These are phyloP conservation scores for Lecanicillium sp. DNA, from an alignment of 2,329 filamentous ascomycete genomes.

Conservation along the genomic window DNA sequence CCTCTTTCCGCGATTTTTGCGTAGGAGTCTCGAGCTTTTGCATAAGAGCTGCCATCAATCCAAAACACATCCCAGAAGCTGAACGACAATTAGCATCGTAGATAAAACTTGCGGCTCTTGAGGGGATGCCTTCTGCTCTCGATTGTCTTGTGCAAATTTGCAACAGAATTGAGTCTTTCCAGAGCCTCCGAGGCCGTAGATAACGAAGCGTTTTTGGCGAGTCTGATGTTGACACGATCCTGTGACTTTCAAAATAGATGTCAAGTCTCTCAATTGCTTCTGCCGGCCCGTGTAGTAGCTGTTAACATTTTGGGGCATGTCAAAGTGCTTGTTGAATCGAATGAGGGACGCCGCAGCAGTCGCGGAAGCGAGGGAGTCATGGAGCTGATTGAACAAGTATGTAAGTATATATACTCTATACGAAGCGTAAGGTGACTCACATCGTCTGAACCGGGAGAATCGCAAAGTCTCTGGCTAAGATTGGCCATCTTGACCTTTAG, in stretches of 20 bases:
- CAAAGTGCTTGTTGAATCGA: slow-evolving; percentile 1
- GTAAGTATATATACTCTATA: neutral
- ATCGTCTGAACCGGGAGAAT: neutral
- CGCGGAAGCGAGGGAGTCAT: slow-evolving; percentile 1
- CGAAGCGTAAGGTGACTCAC: neutral
- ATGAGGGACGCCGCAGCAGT: neutral
- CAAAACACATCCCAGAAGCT: slow-evolving; percentile 8
- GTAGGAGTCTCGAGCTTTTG: slow-evolving; percentile 1
- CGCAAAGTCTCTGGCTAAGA: neutral
- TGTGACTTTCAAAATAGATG: neutral
- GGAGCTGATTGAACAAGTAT: neutral
- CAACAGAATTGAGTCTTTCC: slow-evolving; percentile 9
- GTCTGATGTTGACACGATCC: slow-evolving; percentile 1
- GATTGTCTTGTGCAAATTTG: slow-evolving; percentile 8
- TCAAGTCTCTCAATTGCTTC: neutral
- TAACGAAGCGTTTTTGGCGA: slow-evolving; percentile 7
- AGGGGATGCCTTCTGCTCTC: neutral
- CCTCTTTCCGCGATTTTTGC: slow-evolving; percentile 3
- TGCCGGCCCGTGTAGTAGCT: slow-evolving; percentile 2
- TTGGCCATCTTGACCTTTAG: neutral
- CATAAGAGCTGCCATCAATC: slow-evolving; percentile 6
- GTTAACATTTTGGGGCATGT: slow-evolving; percentile 1
- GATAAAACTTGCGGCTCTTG: too few species aligned
- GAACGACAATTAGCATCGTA: too few species aligned
- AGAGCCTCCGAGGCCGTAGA: slow-evolving; percentile 7